Evolutionary conservation across 2,329 filamentous ascomycete species (phyloP), one percentile per base, ranked within the genome.

Genomic region (Pyricularia sp.): DNA sequence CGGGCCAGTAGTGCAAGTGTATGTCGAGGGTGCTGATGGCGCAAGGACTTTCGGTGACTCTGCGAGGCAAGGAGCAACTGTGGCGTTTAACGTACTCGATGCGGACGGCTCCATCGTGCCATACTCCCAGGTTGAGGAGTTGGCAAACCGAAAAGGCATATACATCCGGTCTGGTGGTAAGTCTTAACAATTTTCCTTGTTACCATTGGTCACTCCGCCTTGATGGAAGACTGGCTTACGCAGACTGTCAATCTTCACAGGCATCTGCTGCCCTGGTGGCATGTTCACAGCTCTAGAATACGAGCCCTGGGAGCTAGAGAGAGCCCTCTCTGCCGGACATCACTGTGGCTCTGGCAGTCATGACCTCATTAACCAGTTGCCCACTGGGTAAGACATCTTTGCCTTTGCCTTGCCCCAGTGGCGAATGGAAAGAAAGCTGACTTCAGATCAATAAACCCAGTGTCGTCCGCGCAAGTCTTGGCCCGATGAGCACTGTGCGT

Each of bases 61-160:
- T 0, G 77, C 73, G 20, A 81, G 81, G 25, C 86, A 90, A 74
- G 88, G 88, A 1, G 83, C 87, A 1, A 89, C 86, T 0, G 78
- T 91, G 26, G 85, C 88, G 1, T 89, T 91, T 77, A 91, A 90
- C 71, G 77, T 91, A 14, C 76, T 83, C 30, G 77, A 77, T n/a
- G 75, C 81, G 3, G 81, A 85, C 69, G 87, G 87, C 0, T 77
- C 77, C 0, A 83, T 85, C 72, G 77, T 89, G 33, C 81, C 85
- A 0, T 89, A 88, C 73, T 82, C 81, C 2, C 81, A 84, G 1
- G 85, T 90, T n/a, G 88, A 90, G 76, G 79, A 79, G 36, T 77
- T 83, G 23, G 87, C 88, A 0, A 85, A 88, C 71, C 77, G 81
- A 14, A 78, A 81, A 3, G 79, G 81, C 7, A 85, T 91, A 68